Conservation (phyloP, 257 asterid genomes). For the Phtheirospermum japonicum region DNA sequence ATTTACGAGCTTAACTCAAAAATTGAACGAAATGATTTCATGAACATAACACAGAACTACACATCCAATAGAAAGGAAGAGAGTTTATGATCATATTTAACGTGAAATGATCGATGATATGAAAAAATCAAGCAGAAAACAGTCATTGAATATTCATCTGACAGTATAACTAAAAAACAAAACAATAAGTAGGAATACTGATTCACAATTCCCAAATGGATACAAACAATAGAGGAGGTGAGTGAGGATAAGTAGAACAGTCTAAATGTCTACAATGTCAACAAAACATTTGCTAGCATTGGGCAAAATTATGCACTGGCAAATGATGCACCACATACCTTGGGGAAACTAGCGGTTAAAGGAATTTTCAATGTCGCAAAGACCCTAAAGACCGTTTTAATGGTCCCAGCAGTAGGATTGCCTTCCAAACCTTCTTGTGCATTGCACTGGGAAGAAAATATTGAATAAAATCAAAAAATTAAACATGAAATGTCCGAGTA, state of each 20-base stretch:
- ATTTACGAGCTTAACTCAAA: conserved; percentile 5
- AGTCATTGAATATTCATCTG: not conserved
- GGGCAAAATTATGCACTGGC: no score
- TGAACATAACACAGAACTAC: conserved; percentile 9
- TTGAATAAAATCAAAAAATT: conserved; percentile 15
- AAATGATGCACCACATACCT: no score
- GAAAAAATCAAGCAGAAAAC: not conserved
- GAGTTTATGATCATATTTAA: not conserved
- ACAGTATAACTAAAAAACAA: no score
- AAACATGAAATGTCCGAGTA: conserved; percentile 17
- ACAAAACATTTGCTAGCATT: no score
- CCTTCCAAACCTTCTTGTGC: conserved; percentile 96
- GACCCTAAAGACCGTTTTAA: conserved; percentile 69
- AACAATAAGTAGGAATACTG: no score
- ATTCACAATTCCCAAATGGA: no score
- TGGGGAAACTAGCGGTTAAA: conserved; percentile 65
- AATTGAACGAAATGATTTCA: not conserved
- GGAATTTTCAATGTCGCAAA: conserved; percentile 76
- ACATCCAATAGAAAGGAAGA: conserved; percentile 3
- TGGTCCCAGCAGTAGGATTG: conserved; percentile 54
- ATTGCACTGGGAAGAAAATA: conserved; percentile 51
- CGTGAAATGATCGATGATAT: not conserved
- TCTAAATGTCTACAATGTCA: no score
- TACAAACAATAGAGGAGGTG: no score
- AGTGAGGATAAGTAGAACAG: no score